phyloP scores from a whole-genome alignment of 345 rosid genomes.

The Aethionema arabicum region DNA sequence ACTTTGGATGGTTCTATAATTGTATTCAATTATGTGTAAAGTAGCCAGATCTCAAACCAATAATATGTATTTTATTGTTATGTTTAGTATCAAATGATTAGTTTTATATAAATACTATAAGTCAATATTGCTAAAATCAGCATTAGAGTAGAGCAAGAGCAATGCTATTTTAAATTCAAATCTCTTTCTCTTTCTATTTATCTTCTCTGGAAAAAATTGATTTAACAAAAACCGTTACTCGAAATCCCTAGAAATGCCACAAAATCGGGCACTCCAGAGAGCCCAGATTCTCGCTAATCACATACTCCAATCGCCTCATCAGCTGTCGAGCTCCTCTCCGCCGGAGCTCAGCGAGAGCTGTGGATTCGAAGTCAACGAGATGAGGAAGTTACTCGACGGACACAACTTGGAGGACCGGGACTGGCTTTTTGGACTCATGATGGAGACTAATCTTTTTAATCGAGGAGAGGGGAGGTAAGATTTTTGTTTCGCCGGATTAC shows the following conservation, averaged over 20 bases:
- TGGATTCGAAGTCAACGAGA: slow-evolving; percentile 56
- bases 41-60: too few species aligned
- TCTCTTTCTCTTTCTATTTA: too few species aligned
- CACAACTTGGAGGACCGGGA: slow-evolving; percentile 75
- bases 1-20: too few species aligned
- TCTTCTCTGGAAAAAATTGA: too few species aligned
- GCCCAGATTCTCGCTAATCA: slow-evolving; percentile 58
- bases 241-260: slow-evolving; percentile 16
- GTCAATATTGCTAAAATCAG: too few species aligned
- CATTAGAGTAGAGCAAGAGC: too few species aligned
- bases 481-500: slow-evolving; percentile 70
- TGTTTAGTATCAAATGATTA: too few species aligned
- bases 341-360: slow-evolving; percentile 60
- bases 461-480: slow-evolving; percentile 60
- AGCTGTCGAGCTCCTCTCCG: slow-evolving; percentile 33
- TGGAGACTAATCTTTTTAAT: slow-evolving; percentile 68
- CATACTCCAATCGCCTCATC: slow-evolving; percentile 39
- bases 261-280: slow-evolving; percentile 51
- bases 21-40: too few species aligned
- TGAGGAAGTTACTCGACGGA: slow-evolving; percentile 68
- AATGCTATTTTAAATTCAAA: too few species aligned
- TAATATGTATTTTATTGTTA: too few species aligned
- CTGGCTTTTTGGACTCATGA: slow-evolving; percentile 70
- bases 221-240: too few species aligned
- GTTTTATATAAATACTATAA: too few species aligned